A percentile compares a stretch with the other conserved stretches of the same genome.
Evolutionary conservation across 176 grass and related monocot genomes (phyloP).

Genomic region (Avena atlantica): DNA sequence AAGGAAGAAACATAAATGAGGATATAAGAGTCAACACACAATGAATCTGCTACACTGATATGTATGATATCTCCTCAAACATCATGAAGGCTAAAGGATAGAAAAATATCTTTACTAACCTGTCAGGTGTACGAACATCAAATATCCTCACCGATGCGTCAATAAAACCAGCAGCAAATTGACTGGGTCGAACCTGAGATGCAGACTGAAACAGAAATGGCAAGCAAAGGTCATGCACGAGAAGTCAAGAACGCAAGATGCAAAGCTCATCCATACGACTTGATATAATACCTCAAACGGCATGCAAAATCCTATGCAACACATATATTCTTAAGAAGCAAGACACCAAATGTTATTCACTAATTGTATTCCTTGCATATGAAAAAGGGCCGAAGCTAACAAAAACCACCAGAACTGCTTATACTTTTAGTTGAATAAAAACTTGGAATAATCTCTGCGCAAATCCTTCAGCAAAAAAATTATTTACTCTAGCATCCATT

Average conservation of each 20-base stretch:
- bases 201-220: slow-evolving; percentile 68
- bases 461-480: slow-evolving; percentile 10
- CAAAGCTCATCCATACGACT: slow-evolving; percentile 48
- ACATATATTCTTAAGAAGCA: slow-evolving; percentile 5
- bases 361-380: not conserved
- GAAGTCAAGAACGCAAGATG: slow-evolving; percentile 20
- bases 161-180: slow-evolving; percentile 83
- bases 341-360: slow-evolving; percentile 9
- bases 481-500: slow-evolving; percentile 35
- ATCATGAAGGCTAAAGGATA: slow-evolving; percentile 17
- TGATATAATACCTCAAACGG: slow-evolving; percentile 52
- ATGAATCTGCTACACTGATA: slow-evolving; percentile 22
- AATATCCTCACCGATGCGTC: slow-evolving; percentile 89
- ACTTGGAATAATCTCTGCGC: not conserved
- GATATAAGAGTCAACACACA: not conserved
- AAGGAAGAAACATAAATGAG: not conserved
- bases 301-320: slow-evolving; percentile 36
- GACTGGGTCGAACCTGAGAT: slow-evolving; percentile 70
- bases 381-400: not conserved
- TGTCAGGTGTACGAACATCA: slow-evolving; percentile 73
- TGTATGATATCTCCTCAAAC: slow-evolving; percentile 28
- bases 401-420: not conserved
- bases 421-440: not conserved
- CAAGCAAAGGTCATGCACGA: slow-evolving; percentile 22
- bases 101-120: slow-evolving; percentile 53